phyloP scores from a whole-genome alignment of 2,329 filamentous ascomycete species.

The Tympanopsis confertula region DNA sequence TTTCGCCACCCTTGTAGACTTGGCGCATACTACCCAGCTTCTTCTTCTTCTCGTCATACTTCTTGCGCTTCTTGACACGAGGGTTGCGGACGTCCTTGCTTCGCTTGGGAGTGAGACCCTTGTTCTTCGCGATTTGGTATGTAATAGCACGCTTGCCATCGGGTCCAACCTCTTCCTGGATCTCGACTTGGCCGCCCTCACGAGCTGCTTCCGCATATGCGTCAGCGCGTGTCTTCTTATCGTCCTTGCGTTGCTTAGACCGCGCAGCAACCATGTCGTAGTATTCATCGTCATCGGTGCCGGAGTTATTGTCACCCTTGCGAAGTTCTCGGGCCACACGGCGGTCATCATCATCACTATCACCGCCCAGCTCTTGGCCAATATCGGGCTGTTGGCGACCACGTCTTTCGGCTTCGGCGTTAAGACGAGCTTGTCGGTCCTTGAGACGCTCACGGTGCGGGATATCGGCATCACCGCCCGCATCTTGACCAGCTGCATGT shows the following conservation, averaged over 20 bases:
- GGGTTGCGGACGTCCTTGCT: constrained; percentile 94
- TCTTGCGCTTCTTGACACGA: constrained; percentile 94
- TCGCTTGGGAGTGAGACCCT: constrained; percentile 76
- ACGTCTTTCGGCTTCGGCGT: constrained; percentile 76
- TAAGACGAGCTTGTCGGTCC: constrained; percentile 76
- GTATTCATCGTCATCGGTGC: constrained; percentile 59
- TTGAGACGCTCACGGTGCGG: constrained; percentile 80
- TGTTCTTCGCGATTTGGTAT: constrained; percentile 95
- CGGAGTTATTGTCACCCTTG: neutral
- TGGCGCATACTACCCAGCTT: constrained; percentile 80
- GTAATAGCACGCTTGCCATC: constrained; percentile 88
- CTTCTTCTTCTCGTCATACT: constrained; percentile 95
- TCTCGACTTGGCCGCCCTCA: constrained; percentile 48
- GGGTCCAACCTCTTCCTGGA: constrained; percentile 53
- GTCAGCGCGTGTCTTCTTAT: constrained; percentile 48
- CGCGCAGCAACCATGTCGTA: constrained; percentile 75
- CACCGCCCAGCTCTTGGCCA: constrained; percentile 59
- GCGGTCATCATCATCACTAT: constrained; percentile 12
- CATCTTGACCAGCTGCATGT: constrained; percentile 58
- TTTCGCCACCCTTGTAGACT: constrained; percentile 75
- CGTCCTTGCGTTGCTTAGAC: constrained; percentile 61
- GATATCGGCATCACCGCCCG: constrained; percentile 70
- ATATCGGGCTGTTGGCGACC: constrained; percentile 54
- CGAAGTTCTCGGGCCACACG: neutral
- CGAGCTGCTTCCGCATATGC: constrained; percentile 51